A percentile compares a stretch with the other conserved stretches of the same genome.
These are phyloP conservation scores for Arabidopsis hybrid DNA, from an alignment of 441 rosid species.

Conservation along the genomic window DNA sequence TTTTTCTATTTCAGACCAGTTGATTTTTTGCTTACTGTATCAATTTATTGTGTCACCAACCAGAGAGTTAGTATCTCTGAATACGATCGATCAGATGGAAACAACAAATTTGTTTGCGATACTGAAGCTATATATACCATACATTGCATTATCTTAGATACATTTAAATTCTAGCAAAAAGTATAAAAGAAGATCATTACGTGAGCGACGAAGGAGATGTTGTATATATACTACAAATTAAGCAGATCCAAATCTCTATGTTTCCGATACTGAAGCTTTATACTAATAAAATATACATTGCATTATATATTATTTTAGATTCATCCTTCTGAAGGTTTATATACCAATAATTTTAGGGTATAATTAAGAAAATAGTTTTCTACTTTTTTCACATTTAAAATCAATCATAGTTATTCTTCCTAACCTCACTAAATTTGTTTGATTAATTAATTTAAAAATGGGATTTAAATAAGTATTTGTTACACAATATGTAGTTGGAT, in stretches of 20 bases:
- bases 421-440: not conserved
- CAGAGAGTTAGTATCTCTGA: constrained; percentile 36
- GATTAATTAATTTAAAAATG: not conserved
- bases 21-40: constrained; percentile 34
- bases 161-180: constrained; percentile 43
- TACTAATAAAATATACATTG: too few relatives aligned
- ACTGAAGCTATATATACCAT: constrained; percentile 18
- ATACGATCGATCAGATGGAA: constrained; percentile 26
- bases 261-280: not conserved
- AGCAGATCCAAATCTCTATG: constrained; percentile 53
- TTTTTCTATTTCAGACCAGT: constrained; percentile 23
- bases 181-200: constrained; percentile 63
- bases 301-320: not conserved
- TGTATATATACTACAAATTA: constrained; percentile 51
- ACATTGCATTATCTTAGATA: constrained; percentile 12
- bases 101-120: constrained; percentile 34
- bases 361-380: too few relatives aligned
- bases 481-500: constrained; percentile 21
- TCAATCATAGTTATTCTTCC: not conserved
- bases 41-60: constrained; percentile 31
- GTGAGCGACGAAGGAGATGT: constrained; percentile 66
- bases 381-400: not conserved
- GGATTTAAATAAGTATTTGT: not conserved
- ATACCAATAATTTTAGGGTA: too few relatives aligned
- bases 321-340: not conserved